phyloP scores from a whole-genome alignment of 257 asterid species.

The Mitragyna speciosa region DNA sequence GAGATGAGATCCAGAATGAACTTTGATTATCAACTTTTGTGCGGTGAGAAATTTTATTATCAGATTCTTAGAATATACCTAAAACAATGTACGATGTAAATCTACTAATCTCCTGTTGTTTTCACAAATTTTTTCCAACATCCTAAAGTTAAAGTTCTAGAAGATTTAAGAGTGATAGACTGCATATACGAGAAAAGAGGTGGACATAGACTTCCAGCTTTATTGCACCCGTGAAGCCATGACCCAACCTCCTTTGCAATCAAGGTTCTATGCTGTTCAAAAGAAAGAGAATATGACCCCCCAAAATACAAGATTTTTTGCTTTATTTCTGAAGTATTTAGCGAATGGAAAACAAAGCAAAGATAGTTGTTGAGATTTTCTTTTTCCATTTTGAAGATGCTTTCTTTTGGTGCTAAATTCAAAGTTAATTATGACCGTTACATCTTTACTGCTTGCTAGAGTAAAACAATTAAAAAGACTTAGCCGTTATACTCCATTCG shows the following conservation, averaged over 20 bases:
- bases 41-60: neutral
- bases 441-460: neutral
- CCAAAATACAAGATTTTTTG: constrained; percentile 5
- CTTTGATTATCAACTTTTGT: neutral
- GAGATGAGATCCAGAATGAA: constrained; percentile 27
- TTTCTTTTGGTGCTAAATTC: neutral
- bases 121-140: neutral
- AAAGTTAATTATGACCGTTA: constrained; percentile 3
- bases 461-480: neutral
- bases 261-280: constrained; percentile 18
- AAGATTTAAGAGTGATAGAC: neutral
- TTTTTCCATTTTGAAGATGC: neutral
- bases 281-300: constrained; percentile 14
- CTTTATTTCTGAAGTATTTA: neutral
- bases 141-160: constrained; percentile 13
- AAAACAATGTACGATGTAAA: neutral
- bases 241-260: constrained; percentile 21
- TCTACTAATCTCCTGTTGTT: neutral
- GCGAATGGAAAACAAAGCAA: constrained; percentile 1
- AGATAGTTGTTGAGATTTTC: neutral
- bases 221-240: neutral
- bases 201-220: constrained; percentile 2
- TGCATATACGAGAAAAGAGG: neutral
- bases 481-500: neutral
- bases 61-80: too few relatives aligned